Percentiles rank a stretch among this genome's conserved stretches.
phyloP scores from a whole-genome alignment of 495 filamentous ascomycete species.

The Annulohypoxylon bovei region DNA sequence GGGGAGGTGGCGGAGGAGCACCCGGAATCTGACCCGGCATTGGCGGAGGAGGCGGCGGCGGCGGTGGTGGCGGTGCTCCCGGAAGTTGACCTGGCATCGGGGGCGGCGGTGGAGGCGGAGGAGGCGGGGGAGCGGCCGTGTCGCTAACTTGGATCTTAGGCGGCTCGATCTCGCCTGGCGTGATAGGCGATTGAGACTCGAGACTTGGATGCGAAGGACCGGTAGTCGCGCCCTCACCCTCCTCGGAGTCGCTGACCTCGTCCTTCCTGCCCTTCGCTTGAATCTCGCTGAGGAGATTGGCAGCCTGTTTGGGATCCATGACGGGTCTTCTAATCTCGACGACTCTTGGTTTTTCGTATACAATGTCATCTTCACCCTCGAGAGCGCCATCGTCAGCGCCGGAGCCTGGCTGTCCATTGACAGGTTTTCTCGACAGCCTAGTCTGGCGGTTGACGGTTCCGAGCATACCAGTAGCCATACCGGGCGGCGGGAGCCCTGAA shows the following conservation, averaged over 20 bases:
- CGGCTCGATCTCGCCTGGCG: conserved; percentile 69
- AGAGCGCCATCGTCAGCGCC: conserved; percentile 52
- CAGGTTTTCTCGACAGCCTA: conserved; percentile 67
- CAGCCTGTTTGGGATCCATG: conserved; percentile 76
- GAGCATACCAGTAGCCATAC: conserved; percentile 65
- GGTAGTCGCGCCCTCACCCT: conserved; percentile 76
- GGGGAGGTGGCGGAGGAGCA: conserved; percentile 63
- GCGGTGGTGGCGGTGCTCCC: conserved; percentile 59
- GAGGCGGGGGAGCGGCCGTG: conserved; percentile 60
- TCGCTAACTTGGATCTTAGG: conserved; percentile 59
- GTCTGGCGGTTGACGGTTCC: conserved; percentile 69
- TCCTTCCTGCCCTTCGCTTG: conserved; percentile 77
- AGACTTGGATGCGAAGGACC: conserved; percentile 80
- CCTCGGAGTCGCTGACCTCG: conserved; percentile 78
- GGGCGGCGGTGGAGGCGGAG: conserved; percentile 60
- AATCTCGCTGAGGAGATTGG: conserved; percentile 82
- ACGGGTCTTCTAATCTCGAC: conserved; percentile 77
- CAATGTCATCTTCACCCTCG: conserved; percentile 61
- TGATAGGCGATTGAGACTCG: conserved; percentile 75
- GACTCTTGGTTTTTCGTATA: conserved; percentile 73
- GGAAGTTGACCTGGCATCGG: conserved; percentile 58
- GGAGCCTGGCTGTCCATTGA: conserved; percentile 53
- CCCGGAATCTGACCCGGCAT: conserved; percentile 58
- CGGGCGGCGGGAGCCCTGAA: conserved; percentile 40
- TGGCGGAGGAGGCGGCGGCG: conserved; percentile 59